Base-by-base conservation (phyloP, 2,329 filamentous ascomycete species). In the Aspergillus sp. region DNA sequence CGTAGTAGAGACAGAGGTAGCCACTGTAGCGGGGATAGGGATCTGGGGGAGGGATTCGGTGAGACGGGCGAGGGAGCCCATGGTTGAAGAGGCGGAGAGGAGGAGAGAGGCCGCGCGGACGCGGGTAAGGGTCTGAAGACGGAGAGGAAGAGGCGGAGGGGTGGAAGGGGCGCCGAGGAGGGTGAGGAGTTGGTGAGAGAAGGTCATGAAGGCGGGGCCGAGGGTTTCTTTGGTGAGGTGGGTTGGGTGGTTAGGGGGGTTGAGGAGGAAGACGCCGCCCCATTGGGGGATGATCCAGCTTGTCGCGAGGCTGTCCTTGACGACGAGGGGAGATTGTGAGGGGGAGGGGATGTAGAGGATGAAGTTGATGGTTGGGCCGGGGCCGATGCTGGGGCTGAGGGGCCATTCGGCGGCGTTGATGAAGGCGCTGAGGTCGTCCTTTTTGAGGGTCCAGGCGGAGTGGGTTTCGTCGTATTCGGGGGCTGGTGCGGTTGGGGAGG, bases 361-460 rank as follows among this genome's bases (percentile, higher is more conserved):
- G 73, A 99, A 98, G 77, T 99, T 98, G 71, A 99, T 88, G 0
- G 95, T 99, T 1, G 95, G 95, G 0, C 94, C 94, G 17, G 87
- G 88, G 45, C 93, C 95, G 67, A 99, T 98, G 59, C 92, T 97
- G 0, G 94, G 94, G 63, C 91, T 96, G 2, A 99, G 79, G 0
- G 95, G 95, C 95, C 95, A 99, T 78, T 99, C 95, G 2, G 95
- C 95, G 2, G 94, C 93, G 71, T 99, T 99, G 76, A 99, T 92
- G 72, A 99, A 99, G 1, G 91, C 93, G 39, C 91, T 92, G 1
- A 99, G 83, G 69, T 97, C 92, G 68, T 96, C 90, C 73, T 92
- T 93, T 69, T 86, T 88, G 38, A 99, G 80, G 0, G 81, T 84
- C 86, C 86, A 89, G 32, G 89, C 83, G 23, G 88, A 78, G n/a